These are phyloP conservation scores for Platanus orientalis DNA, from an alignment of 164 flowering plant genomes.

Conservation along the genomic window DNA sequence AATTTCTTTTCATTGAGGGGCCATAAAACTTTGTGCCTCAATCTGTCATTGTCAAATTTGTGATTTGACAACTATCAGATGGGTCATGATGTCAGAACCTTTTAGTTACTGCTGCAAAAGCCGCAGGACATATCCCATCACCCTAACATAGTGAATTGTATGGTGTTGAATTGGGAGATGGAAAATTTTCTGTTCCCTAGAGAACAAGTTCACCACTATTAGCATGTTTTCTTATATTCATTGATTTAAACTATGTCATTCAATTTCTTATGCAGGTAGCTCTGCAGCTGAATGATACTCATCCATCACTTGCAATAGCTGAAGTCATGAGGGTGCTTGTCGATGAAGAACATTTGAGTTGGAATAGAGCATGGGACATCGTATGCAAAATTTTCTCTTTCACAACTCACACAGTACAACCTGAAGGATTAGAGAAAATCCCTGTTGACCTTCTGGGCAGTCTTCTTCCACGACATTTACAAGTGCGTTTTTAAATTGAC, in stretches of 20 bases:
- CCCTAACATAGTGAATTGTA: neutral
- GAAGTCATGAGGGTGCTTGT: conserved; percentile 56
- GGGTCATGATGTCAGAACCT: neutral
- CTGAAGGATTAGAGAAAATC: conserved; percentile 53
- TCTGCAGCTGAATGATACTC: conserved; percentile 59
- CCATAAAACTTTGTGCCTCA: neutral
- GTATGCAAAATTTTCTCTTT: conserved; percentile 39
- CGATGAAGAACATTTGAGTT: conserved; percentile 50
- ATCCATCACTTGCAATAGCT: conserved; percentile 49
- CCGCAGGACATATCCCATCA: neutral
- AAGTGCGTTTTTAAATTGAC: conserved; percentile 24
- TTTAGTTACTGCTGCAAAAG: neutral
- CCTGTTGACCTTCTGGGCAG: conserved; percentile 46
- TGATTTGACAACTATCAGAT: neutral
- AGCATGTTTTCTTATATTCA: neutral
- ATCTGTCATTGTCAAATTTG: too few relatives aligned
- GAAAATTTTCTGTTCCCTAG: neutral
- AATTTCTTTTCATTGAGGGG: neutral
- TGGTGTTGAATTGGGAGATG: neutral
- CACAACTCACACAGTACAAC: conserved; percentile 48
- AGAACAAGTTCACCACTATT: too few relatives aligned
- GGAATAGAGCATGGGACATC: conserved; percentile 50
- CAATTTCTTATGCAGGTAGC: conserved; percentile 35
- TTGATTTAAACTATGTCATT: neutral
- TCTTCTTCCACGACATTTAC: conserved; percentile 63